Conservation (phyloP, 345 rosid genomes). For the Populus tremula region DNA sequence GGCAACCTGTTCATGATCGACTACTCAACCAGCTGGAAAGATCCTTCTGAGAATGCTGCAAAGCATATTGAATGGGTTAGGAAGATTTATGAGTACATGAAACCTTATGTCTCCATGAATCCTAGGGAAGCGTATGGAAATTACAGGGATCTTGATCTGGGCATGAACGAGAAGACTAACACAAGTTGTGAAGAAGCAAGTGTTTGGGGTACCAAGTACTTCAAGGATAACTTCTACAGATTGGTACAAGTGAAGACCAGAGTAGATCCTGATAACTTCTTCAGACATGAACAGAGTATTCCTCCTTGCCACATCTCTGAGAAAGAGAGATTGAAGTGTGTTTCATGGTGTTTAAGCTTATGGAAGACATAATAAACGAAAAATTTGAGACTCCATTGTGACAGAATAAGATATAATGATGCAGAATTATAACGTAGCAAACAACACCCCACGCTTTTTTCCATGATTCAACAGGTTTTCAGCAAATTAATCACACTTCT, state of each 20-base stretch:
- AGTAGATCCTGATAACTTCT: conserved; percentile 17
- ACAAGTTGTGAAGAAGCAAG: conserved; percentile 3
- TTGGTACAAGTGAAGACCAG: conserved; percentile 17
- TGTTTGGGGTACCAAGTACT: conserved; percentile 13
- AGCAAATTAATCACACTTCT: no score
- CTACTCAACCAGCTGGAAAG: no score
- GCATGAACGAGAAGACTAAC: neutral
- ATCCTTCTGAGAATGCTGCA: no score
- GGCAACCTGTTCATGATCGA: no score
- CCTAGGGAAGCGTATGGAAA: conserved; percentile 18
- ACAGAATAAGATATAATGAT: no score
- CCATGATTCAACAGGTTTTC: no score
- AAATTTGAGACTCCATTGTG: no score
- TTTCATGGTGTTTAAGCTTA: no score
- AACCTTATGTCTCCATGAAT: conserved; percentile 10
- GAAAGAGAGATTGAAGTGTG: neutral
- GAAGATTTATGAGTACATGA: conserved; percentile 14
- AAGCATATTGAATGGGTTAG: conserved; percentile 1
- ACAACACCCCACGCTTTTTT: no score
- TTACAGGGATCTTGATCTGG: conserved; percentile 21
- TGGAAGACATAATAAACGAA: no score
- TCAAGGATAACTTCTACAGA: conserved; percentile 12
- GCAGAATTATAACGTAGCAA: no score
- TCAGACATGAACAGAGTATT: conserved; percentile 23
- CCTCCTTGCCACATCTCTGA: neutral